Percentiles rank a stretch among this genome's conserved stretches.
Evolutionary conservation across 176 grass and related monocot genomes (phyloP).

Genomic region (Elaeis guineensis): DNA sequence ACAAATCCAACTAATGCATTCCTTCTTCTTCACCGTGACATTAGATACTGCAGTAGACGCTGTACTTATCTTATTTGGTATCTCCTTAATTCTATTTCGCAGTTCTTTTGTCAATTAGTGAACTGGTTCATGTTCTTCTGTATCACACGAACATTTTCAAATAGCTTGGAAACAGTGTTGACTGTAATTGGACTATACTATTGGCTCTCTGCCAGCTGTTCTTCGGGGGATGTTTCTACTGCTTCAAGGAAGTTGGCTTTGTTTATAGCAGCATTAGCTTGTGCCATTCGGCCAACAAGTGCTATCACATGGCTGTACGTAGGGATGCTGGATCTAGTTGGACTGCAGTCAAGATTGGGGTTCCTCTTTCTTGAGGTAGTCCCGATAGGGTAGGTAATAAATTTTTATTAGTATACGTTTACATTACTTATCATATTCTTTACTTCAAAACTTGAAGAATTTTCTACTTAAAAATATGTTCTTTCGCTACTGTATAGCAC

Average conservation of each 20-base stretch:
- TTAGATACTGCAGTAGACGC: neutral
- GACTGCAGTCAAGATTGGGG: conserved; percentile 38
- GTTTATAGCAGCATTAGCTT: conserved; percentile 64
- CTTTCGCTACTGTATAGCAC: too few species aligned
- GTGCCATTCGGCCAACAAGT: conserved; percentile 88
- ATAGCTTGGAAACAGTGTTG: conserved; percentile 83
- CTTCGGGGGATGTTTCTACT: conserved; percentile 25
- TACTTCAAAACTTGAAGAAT: too few species aligned
- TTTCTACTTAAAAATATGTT: too few species aligned
- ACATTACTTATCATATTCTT: neutral
- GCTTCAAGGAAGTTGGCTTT: conserved; percentile 63
- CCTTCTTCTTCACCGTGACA: neutral
- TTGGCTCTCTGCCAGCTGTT: conserved; percentile 54
- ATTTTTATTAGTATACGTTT: neutral
- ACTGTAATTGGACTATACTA: conserved; percentile 72
- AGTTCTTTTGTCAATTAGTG: conserved; percentile 74
- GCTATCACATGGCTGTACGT: conserved; percentile 87
- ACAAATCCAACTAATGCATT: conserved; percentile 1
- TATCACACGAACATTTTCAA: conserved; percentile 74
- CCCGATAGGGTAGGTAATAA: conserved; percentile 67
- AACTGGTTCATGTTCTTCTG: conserved; percentile 99
- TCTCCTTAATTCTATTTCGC: conserved; percentile 35
- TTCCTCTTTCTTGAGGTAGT: conserved; percentile 68
- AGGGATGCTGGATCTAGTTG: conserved; percentile 70
- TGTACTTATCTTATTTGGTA: neutral